Percentiles rank a stretch among this genome's conserved stretches.
phyloP scores from a whole-genome alignment of 208 protist genomes.

The Sergeia podlipaevii region DNA sequence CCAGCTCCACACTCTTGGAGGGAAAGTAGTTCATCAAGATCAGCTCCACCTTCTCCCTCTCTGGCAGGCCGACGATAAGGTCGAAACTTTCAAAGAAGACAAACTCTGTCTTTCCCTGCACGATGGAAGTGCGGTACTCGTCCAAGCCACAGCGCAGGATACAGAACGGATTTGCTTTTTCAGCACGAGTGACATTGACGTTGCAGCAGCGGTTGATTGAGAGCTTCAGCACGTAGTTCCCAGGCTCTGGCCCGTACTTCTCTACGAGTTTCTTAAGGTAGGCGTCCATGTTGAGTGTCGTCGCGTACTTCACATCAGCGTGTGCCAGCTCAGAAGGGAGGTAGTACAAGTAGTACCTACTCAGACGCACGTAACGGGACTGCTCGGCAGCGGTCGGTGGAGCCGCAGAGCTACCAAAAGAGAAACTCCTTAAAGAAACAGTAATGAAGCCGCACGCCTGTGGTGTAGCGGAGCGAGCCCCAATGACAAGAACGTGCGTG shows the following conservation, averaged over 20 bases:
- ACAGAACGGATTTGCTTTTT: conserved; percentile 20
- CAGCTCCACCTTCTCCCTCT: conserved; percentile 58
- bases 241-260: conserved; percentile 76
- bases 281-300: conserved; percentile 56
- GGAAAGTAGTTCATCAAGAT: conserved; percentile 41
- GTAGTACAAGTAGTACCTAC: conserved; percentile 75
- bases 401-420: conserved; percentile 43
- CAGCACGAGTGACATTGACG: conserved; percentile 6
- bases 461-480: conserved; percentile 25
- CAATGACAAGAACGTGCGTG: conserved; percentile 62
- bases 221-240: conserved; percentile 41
- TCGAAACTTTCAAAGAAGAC: conserved; percentile 65
- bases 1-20: conserved; percentile 31
- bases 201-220: conserved; percentile 40
- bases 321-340: conserved; percentile 42
- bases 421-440: conserved; percentile 36
- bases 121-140: conserved; percentile 50
- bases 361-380: conserved; percentile 39
- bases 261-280: conserved; percentile 54
- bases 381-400: conserved; percentile 30
- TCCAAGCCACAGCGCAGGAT: conserved; percentile 48
- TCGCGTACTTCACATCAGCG: conserved; percentile 59
- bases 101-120: conserved; percentile 36
- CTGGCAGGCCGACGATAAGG: conserved; percentile 55
- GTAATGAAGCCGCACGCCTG: conserved; percentile 62